Evolutionary conservation across 2,329 filamentous ascomycete genomes (phyloP), one percentile per base, ranked within the genome.

Genomic region (Hypoxylon sp.): DNA sequence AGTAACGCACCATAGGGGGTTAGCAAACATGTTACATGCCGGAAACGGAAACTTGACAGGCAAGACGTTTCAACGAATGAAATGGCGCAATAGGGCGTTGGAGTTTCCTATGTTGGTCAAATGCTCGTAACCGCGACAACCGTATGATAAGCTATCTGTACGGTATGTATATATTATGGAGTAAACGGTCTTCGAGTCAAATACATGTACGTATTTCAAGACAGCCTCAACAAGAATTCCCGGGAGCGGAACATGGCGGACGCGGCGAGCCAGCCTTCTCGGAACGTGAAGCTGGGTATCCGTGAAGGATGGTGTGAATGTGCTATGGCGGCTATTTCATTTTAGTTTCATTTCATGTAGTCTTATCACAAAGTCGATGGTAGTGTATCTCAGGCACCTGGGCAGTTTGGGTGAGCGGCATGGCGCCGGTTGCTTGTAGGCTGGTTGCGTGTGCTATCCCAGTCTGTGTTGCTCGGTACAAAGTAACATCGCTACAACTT

Each of bases 11-110:
- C 41, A 65, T 43, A 43, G 17, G 38, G 38, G 36, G 23, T 56
- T 58, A 72, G 64, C 69, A 72, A 72, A 72, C 67, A 69, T 57
- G 63, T 69, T 67, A 64, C 69, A 70, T 66, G 61, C 67, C 69
- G 57, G 63, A 64, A 64, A 63, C 56, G 62, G 67, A 65, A 64
- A 64, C 51, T 50, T 57, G 52, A 55, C 59, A 63, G 48, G 51
- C 30, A 59, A 38, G 43, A 36, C 17, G 28, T 61, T 52, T 60
- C 56, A 57, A 57, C 69, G 67, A 72, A 72, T 72, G 34, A 66
- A 32, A 63, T 60, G 52, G 21, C 59, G 28, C 36, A 30, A 46
- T 61, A 30, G 30, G 53, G 17, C 41, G 51, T 23, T 58, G 7
- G 63, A 67, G 61, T 71, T 71, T 63, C 69, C 69, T 69, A 71